phyloP scores from a whole-genome alignment of 2,329 filamentous ascomycete genomes.

The Metarhizium anisopliae region DNA sequence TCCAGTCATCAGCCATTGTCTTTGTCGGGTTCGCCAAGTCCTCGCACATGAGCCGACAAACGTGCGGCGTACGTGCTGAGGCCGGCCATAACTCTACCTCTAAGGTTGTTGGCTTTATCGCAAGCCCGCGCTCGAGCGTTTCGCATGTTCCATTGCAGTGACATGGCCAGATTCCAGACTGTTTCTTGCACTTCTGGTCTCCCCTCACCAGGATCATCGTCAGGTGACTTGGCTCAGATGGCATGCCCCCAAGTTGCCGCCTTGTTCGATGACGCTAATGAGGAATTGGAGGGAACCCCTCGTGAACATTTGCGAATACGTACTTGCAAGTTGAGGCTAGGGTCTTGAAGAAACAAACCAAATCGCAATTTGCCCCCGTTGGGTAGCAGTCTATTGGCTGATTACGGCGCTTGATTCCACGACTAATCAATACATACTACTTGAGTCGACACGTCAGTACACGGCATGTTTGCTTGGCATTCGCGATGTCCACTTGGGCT shows the following conservation, averaged over 20 bases:
- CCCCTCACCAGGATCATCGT: not conserved
- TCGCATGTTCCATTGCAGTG: not conserved
- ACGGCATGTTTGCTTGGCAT: not conserved
- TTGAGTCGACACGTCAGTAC: too few species aligned
- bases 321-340: too few species aligned
- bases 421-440: too few species aligned
- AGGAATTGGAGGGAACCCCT: not conserved
- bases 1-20: not conserved
- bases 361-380: not conserved
- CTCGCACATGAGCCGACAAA: not conserved
- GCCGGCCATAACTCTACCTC: not conserved
- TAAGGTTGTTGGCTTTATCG: not conserved
- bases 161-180: not conserved
- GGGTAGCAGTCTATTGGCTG: not conserved
- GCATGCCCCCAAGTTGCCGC: not conserved
- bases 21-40: not conserved
- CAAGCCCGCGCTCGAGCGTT: not conserved
- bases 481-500: not conserved
- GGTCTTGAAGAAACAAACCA: not conserved
- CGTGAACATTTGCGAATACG: not conserved
- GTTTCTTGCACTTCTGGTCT: not conserved
- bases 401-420: too few species aligned
- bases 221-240: not conserved
- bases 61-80: not conserved
- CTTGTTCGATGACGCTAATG: not conserved